Percentiles rank a stretch among this genome's conserved stretches.
These are phyloP conservation scores for Xylaria sp. DNA, from an alignment of 2,329 filamentous ascomycete genomes.

Conservation along the genomic window DNA sequence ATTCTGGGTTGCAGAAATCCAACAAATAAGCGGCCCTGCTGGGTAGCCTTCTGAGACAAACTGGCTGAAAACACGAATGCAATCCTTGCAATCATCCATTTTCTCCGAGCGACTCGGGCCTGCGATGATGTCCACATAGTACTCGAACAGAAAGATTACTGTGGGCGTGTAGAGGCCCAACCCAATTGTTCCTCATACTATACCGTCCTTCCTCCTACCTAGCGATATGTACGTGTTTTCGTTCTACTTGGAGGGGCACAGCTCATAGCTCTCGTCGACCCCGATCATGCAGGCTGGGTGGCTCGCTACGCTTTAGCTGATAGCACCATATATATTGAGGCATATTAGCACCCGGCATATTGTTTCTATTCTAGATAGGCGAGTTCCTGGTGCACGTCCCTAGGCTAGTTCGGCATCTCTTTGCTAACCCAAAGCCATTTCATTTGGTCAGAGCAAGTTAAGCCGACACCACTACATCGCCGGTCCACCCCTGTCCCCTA, in stretches of 20 bases:
- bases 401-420: not conserved
- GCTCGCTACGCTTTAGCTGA: not conserved
- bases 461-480: slow-evolving; percentile 13
- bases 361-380: slow-evolving; percentile 18
- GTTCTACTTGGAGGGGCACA: not conserved
- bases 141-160: not conserved
- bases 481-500: slow-evolving; percentile 13
- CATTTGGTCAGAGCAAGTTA: slow-evolving; percentile 14
- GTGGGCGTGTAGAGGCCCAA: not conserved
- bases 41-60: not conserved
- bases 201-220: not conserved
- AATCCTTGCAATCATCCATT: not conserved
- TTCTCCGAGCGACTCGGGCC: not conserved
- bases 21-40: slow-evolving; percentile 3
- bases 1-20: not conserved
- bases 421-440: not conserved
- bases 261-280: not conserved
- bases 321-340: not conserved
- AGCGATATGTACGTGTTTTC: not conserved
- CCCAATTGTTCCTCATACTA: not conserved
- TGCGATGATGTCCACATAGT: not conserved
- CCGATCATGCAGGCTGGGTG: slow-evolving; percentile 1
- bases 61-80: slow-evolving; percentile 1
- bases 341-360: slow-evolving; percentile 22
- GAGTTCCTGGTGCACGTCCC: slow-evolving; percentile 8